These are phyloP conservation scores for Agarophyton chilense DNA, from an alignment of 23 red algal species.

Conservation along the genomic window DNA sequence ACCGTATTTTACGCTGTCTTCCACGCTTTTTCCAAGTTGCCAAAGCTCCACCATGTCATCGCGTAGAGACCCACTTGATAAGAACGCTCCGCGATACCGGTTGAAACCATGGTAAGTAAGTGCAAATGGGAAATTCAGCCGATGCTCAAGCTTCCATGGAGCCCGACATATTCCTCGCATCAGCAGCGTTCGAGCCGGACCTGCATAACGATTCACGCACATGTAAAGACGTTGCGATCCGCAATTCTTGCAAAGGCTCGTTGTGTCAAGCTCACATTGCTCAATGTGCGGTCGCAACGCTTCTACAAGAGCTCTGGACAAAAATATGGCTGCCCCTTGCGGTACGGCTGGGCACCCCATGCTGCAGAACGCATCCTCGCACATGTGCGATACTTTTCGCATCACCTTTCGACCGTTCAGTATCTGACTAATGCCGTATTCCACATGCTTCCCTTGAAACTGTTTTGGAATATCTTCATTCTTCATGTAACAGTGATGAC, in stretches of 20 bases:
- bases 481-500: slow-evolving; percentile 51
- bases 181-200: slow-evolving; percentile 36
- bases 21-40: slow-evolving; percentile 51
- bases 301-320: slow-evolving; percentile 83
- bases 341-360: slow-evolving; percentile 83
- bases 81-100: slow-evolving; percentile 17
- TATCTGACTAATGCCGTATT: slow-evolving; percentile 44
- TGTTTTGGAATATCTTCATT: slow-evolving; percentile 53
- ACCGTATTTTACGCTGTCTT: slow-evolving; percentile 51
- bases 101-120: slow-evolving; percentile 73
- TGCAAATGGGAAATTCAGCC: slow-evolving; percentile 53
- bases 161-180: slow-evolving; percentile 64
- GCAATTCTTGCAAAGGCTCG: slow-evolving; percentile 71
- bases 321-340: slow-evolving; percentile 80
- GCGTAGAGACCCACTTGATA: slow-evolving; percentile 43
- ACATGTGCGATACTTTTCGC: slow-evolving; percentile 66
- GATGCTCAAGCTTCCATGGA: slow-evolving; percentile 82
- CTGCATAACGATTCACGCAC: slow-evolving; percentile 77
- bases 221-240: slow-evolving; percentile 96
- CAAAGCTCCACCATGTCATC: slow-evolving; percentile 78
- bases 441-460: slow-evolving; percentile 24
- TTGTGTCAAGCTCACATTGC: slow-evolving; percentile 79
- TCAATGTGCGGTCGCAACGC: slow-evolving; percentile 76
- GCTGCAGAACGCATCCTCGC: slow-evolving; percentile 76
- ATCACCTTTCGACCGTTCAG: slow-evolving; percentile 47